These are phyloP conservation scores for Calamus simplicifolius DNA, from an alignment of 176 grass and related monocot species.

Conservation along the genomic window DNA sequence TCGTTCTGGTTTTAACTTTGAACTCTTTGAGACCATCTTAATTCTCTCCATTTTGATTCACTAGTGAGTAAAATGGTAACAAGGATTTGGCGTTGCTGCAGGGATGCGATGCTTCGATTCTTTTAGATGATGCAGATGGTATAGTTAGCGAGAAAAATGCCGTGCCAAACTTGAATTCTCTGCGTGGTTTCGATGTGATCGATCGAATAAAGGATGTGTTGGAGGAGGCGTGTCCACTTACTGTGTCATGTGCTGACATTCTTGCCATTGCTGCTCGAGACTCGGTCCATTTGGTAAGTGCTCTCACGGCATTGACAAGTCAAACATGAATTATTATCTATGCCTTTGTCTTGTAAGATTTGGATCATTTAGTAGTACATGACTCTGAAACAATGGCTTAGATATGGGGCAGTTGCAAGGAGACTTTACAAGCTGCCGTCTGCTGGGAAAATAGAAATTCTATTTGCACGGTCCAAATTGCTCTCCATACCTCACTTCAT, in stretches of 20 bases:
- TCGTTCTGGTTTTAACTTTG: constrained; percentile 31
- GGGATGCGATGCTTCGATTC: constrained; percentile 39
- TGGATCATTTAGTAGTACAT: no score
- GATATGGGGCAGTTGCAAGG: no score
- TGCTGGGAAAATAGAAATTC: no score
- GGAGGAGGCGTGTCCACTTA: constrained; percentile 39
- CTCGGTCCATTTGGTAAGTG: constrained; percentile 26
- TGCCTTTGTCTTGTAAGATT: no score
- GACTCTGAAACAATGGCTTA: no score
- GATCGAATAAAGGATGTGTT: constrained; percentile 35
- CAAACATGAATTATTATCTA: not conserved
- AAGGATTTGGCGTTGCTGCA: constrained; percentile 11
- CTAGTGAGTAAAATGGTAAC: no score
- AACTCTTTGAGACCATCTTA: not conserved
- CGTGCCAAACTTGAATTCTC: constrained; percentile 28
- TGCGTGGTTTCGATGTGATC: constrained; percentile 46
- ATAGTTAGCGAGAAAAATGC: constrained; percentile 44
- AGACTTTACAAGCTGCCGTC: no score
- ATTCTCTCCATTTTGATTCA: not conserved
- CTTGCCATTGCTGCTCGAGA: constrained; percentile 38
- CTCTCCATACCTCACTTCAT: no score
- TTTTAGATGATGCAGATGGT: constrained; percentile 29
- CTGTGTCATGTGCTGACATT: constrained; percentile 49
- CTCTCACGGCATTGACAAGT: not conserved
- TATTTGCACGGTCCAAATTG: no score